These are phyloP conservation scores for Flaveria floridana DNA, from an alignment of 140 eudicot species.

Conservation along the genomic window DNA sequence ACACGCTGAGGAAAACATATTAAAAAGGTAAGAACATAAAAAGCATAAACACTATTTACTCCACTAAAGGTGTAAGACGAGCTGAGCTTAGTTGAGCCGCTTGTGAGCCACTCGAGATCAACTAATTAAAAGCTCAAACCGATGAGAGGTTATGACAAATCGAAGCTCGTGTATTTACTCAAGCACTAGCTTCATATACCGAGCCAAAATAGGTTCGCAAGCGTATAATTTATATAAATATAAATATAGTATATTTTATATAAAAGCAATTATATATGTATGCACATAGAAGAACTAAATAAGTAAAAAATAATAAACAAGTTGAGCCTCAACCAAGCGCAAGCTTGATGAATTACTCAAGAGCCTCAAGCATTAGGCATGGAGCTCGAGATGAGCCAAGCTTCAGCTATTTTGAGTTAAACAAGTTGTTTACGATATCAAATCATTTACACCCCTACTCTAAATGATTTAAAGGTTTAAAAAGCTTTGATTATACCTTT, in stretches of 20 bases:
- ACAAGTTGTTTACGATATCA: too few species aligned
- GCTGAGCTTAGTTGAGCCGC: not conserved
- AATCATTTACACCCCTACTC: not conserved
- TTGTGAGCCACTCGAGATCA: not conserved
- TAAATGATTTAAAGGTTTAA: not conserved
- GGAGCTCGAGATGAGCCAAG: not conserved
- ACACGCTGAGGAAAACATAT: conserved; percentile 37
- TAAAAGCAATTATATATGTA: too few species aligned
- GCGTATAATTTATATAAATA: too few species aligned
- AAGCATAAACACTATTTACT: not conserved
- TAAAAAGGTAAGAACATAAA: not conserved
- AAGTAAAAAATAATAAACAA: too few species aligned
- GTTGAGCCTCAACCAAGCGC: too few species aligned
- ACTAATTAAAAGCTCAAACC: not conserved
- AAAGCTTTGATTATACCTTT: conserved; percentile 34
- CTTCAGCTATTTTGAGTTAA: too few species aligned
- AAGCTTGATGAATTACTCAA: too few species aligned
- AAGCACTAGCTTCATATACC: too few species aligned
- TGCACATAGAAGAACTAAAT: too few species aligned
- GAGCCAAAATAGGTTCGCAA: too few species aligned
- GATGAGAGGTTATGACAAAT: not conserved
- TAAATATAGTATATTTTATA: too few species aligned
- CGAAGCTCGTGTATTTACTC: not conserved
- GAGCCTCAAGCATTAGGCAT: too few species aligned
- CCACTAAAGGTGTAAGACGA: not conserved